These are phyloP conservation scores for Amanita subjunquillea DNA, from an alignment of 768 basidiomycete species.

Conservation along the genomic window DNA sequence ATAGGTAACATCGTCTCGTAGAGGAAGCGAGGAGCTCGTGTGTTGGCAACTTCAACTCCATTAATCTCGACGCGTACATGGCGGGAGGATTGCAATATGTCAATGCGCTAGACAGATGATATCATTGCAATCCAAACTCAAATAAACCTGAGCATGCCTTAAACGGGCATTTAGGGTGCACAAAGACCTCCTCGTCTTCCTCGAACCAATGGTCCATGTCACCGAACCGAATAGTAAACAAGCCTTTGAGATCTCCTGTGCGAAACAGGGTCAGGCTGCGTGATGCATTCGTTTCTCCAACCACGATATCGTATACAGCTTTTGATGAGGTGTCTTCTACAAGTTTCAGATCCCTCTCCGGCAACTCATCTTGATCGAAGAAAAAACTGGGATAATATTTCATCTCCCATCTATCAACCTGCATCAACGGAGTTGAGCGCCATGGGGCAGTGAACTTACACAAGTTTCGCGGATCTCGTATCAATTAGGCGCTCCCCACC, in stretches of 20 bases:
- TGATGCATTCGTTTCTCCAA: slow-evolving; percentile 25
- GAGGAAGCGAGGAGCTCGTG: slow-evolving; percentile 39
- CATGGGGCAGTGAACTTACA: slow-evolving; percentile 27
- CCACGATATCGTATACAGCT: slow-evolving; percentile 35
- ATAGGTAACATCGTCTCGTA: slow-evolving; percentile 48
- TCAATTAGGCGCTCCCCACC: slow-evolving; percentile 43
- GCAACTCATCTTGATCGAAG: slow-evolving; percentile 35
- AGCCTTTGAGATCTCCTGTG: slow-evolving; percentile 26
- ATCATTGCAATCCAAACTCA: background rate
- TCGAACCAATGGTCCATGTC: slow-evolving; percentile 59
- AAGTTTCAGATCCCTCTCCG: slow-evolving; percentile 28
- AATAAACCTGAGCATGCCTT: slow-evolving; percentile 30
- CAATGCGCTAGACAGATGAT: slow-evolving; percentile 36
- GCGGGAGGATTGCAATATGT: slow-evolving; percentile 49
- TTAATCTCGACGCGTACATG: slow-evolving; percentile 50
- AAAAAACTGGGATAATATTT: slow-evolving; percentile 44
- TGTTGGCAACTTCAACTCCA: slow-evolving; percentile 55
- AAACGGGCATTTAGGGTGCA: slow-evolving; percentile 60
- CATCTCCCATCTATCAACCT: slow-evolving; percentile 37
- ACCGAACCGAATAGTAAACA: slow-evolving; percentile 38
- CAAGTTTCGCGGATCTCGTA: slow-evolving; percentile 44
- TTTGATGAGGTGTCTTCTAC: slow-evolving; percentile 15
- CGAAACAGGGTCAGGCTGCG: slow-evolving; percentile 23
- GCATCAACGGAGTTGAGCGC: background rate
- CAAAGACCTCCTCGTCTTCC: slow-evolving; percentile 52